phyloP scores from a whole-genome alignment of 2,329 filamentous ascomycete species.

The Neobulgaria alba region DNA sequence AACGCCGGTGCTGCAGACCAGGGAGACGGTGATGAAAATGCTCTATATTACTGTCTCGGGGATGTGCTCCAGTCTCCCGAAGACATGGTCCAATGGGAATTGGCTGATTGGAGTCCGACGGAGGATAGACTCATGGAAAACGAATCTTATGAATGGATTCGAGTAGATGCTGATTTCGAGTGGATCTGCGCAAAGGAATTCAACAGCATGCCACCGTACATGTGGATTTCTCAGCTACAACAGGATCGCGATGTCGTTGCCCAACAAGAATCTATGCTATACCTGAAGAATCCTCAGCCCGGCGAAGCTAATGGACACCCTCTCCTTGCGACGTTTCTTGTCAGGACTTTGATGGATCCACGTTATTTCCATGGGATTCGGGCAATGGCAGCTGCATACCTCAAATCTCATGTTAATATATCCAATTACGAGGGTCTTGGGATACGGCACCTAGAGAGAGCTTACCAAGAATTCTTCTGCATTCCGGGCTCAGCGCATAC shows the following conservation, averaged over 20 bases:
- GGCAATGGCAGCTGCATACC: conserved; percentile 69
- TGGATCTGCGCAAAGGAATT: conserved; percentile 84
- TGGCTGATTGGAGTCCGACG: conserved; percentile 83
- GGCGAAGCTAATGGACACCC: neutral
- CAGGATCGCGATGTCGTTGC: conserved; percentile 95
- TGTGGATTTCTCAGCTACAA: conserved; percentile 95
- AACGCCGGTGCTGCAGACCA: conserved; percentile 54
- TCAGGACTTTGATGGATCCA: conserved; percentile 80
- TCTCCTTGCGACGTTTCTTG: conserved; percentile 80
- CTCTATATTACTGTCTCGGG: conserved; percentile 82
- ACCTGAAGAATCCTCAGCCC: conserved; percentile 62
- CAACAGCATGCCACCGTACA: conserved; percentile 79
- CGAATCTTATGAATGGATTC: conserved; percentile 97
- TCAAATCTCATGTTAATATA: conserved; percentile 68
- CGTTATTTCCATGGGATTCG: conserved; percentile 93
- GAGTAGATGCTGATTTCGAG: conserved; percentile 95
- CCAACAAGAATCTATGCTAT: conserved; percentile 68
- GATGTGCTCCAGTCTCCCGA: conserved; percentile 80
- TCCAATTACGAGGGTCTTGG: conserved; percentile 64
- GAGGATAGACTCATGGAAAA: conserved; percentile 88
- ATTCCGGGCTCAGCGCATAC: conserved; percentile 67
- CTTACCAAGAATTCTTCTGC: conserved; percentile 85
- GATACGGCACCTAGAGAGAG: conserved; percentile 72
- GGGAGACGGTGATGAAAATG: conserved; percentile 64
- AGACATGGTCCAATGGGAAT: conserved; percentile 73